These are phyloP conservation scores for Penicillium daleae DNA, from an alignment of 495 filamentous ascomycete genomes.

Conservation along the genomic window DNA sequence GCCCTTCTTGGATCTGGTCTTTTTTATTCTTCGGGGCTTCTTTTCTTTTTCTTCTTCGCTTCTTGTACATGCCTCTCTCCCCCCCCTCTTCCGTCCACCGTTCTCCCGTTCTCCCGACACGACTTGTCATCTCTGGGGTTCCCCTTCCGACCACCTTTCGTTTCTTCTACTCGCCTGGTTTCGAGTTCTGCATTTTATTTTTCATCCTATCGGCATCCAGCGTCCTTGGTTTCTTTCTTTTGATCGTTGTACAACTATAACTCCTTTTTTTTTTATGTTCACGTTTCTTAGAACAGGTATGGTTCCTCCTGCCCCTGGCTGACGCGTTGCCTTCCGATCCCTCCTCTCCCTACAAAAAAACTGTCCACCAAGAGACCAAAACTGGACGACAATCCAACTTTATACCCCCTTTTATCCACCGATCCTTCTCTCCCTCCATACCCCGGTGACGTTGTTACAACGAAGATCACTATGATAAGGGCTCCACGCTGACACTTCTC, in stretches of 20 bases:
- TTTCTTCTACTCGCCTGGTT: constrained; percentile 41
- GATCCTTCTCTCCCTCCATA: constrained; percentile 5
- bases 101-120: constrained; percentile 20
- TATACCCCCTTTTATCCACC: not conserved
- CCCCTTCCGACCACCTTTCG: constrained; percentile 41
- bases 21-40: constrained; percentile 22
- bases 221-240: constrained; percentile 26
- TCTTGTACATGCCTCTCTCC: constrained; percentile 45
- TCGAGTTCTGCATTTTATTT: constrained; percentile 42
- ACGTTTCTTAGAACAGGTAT: constrained; percentile 47
- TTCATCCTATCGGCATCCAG: constrained; percentile 32
- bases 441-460: constrained; percentile 1
- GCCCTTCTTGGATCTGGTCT: constrained; percentile 35
- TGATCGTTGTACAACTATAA: constrained; percentile 47
- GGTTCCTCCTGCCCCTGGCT: constrained; percentile 27
- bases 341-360: constrained; percentile 13
- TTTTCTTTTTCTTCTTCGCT: constrained; percentile 26
- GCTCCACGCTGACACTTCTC: constrained; percentile 20
- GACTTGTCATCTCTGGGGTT: constrained; percentile 10
- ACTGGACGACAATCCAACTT: constrained; percentile 16
- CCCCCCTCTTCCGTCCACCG: constrained; percentile 24
- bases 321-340: constrained; percentile 31
- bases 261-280: constrained; percentile 26
- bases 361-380: constrained; percentile 15
- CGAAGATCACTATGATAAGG: not conserved